Evolutionary conservation across 208 protist genomes (phyloP).

Genomic region (Leishmania arabica): DNA sequence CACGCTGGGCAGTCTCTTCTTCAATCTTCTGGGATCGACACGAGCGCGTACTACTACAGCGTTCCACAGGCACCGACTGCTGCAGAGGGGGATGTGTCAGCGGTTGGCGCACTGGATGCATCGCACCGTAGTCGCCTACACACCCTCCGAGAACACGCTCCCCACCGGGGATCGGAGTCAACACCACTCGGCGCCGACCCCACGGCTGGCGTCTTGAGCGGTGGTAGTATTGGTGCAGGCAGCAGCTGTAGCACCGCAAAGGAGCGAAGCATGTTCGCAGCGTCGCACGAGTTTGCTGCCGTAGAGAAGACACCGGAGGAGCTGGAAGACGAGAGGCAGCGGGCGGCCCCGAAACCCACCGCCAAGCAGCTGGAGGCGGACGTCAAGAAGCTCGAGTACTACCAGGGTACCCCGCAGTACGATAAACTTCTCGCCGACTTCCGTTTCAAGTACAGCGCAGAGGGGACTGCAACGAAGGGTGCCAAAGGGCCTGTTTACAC

Average conservation of each 20-base stretch:
- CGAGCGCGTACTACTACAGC: slow-evolving; percentile 42
- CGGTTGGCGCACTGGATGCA: not conserved
- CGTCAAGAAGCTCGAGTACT: slow-evolving; percentile 85
- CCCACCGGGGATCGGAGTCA: not conserved
- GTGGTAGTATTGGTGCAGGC: not conserved
- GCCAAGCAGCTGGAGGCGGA: slow-evolving; percentile 67
- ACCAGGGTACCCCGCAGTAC: slow-evolving; percentile 78
- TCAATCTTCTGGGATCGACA: slow-evolving; percentile 34
- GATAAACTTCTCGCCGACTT: slow-evolving; percentile 66
- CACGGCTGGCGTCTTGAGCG: not conserved
- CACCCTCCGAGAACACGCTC: slow-evolving; percentile 8
- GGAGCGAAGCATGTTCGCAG: slow-evolving; percentile 33
- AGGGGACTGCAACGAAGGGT: slow-evolving; percentile 14
- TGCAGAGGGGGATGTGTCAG: not conserved
- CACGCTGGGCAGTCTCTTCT: slow-evolving; percentile 67
- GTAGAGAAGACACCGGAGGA: slow-evolving; percentile 25
- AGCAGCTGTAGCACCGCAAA: slow-evolving; percentile 9
- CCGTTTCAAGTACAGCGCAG: slow-evolving; percentile 58
- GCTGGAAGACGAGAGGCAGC: slow-evolving; percentile 26
- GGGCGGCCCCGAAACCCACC: slow-evolving; percentile 12
- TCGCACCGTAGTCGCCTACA: slow-evolving; percentile 26
- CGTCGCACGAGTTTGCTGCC: slow-evolving; percentile 30
- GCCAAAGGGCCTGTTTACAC: slow-evolving; percentile 41
- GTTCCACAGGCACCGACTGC: not conserved
- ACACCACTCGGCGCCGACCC: not conserved